These are phyloP conservation scores for Setaria viridis DNA, from an alignment of 202 grass and related monocot species.

Conservation along the genomic window DNA sequence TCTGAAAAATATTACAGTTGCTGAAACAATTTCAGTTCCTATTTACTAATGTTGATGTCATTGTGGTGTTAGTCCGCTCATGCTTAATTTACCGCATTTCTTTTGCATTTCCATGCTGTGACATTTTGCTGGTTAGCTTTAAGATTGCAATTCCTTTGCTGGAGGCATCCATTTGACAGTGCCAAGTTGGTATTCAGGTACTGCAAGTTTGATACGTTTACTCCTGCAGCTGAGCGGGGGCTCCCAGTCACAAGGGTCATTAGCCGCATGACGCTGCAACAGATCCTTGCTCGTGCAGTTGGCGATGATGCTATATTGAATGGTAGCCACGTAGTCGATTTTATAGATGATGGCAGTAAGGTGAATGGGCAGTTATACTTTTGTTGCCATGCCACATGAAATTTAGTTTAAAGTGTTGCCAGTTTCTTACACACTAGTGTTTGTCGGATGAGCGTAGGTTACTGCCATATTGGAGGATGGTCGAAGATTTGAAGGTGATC, in stretches of 20 bases:
- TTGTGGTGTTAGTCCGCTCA: neutral
- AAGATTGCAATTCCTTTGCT: neutral
- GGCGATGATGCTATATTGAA: conserved; percentile 80
- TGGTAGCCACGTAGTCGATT: conserved; percentile 82
- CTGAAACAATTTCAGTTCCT: neutral
- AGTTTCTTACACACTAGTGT: conserved; percentile 8
- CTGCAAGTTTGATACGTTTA: conserved; percentile 99
- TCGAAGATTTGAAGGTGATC: conserved; percentile 85
- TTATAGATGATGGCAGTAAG: conserved; percentile 88
- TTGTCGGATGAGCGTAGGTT: conserved; percentile 54
- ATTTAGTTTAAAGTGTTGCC: neutral
- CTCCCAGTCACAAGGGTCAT: conserved; percentile 97
- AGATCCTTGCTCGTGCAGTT: conserved; percentile 84
- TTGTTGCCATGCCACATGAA: neutral
- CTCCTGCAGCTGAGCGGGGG: conserved; percentile 86
- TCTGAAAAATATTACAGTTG: neutral
- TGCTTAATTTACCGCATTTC: neutral
- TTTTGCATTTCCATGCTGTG: conserved; percentile 16
- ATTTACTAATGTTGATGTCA: neutral
- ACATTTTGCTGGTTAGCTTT: conserved; percentile 20
- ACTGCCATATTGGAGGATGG: conserved; percentile 88
- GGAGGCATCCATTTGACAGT: conserved; percentile 57
- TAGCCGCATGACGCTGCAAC: conserved; percentile 93
- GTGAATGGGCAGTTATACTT: conserved; percentile 42
- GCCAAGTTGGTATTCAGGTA: conserved; percentile 79